phyloP scores from a whole-genome alignment of 768 basidiomycete genomes.

The Boletus subparvulus region DNA sequence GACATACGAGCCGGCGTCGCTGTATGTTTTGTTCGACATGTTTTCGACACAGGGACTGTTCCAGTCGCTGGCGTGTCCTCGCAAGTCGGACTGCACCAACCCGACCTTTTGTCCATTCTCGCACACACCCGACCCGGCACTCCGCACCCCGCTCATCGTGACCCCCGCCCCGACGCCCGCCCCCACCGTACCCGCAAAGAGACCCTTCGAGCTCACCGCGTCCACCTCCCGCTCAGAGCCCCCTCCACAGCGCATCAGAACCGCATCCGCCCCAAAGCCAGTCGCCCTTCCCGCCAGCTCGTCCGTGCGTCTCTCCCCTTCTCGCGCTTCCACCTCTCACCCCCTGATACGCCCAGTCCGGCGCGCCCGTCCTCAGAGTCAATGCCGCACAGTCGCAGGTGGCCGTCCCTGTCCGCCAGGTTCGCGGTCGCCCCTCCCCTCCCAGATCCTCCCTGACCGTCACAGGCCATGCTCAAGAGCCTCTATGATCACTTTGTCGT shows the following conservation, averaged over 20 bases:
- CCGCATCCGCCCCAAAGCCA: constrained; percentile 44
- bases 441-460: background rate
- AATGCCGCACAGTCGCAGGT: constrained; percentile 71
- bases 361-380: constrained; percentile 63
- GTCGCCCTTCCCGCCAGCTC: constrained; percentile 42
- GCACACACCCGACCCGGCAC: constrained; percentile 45
- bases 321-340: background rate
- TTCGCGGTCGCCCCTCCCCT: constrained; percentile 25
- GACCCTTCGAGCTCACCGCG: constrained; percentile 34
- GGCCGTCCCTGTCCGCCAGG: constrained; percentile 73
- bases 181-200: constrained; percentile 49
- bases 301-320: constrained; percentile 22
- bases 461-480: constrained; percentile 69
- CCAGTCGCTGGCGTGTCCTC: constrained; percentile 59
- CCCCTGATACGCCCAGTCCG: constrained; percentile 39
- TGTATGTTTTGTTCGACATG: constrained; percentile 35
- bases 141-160: constrained; percentile 21
- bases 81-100: constrained; percentile 46
- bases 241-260: constrained; percentile 63
- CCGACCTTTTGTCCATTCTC: constrained; percentile 62
- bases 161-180: constrained; percentile 6
- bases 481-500: constrained; percentile 71
- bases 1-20: too few relatives aligned
- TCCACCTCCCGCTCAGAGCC: constrained; percentile 42
- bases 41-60: constrained; percentile 64